phyloP scores from a whole-genome alignment of 768 basidiomycete genomes.

The Hemileccinum rubropunctum region DNA sequence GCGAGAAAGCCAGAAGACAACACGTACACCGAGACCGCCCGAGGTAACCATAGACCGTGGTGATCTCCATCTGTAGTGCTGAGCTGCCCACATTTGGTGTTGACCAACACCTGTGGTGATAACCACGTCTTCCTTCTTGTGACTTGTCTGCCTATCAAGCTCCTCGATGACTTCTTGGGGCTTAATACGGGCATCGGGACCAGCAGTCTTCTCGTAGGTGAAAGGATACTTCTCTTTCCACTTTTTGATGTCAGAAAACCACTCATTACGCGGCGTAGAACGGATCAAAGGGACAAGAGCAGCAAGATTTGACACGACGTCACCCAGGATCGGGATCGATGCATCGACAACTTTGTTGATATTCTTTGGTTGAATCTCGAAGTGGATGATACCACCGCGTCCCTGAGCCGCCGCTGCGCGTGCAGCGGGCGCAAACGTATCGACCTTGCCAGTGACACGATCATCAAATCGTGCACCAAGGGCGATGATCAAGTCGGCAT shows the following conservation, averaged over 20 bases:
- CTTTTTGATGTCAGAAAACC: slow-evolving; percentile 77
- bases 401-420: slow-evolving; percentile 80
- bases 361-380: slow-evolving; percentile 98
- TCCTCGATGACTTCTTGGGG: slow-evolving; percentile 97
- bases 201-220: slow-evolving; percentile 64
- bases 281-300: slow-evolving; percentile 80
- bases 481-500: slow-evolving; percentile 96
- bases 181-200: slow-evolving; percentile 72
- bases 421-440: slow-evolving; percentile 89
- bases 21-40: slow-evolving; percentile 87
- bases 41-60: slow-evolving; percentile 90
- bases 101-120: slow-evolving; percentile 96
- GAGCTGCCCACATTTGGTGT: slow-evolving; percentile 99
- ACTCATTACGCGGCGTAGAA: slow-evolving; percentile 59
- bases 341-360: slow-evolving; percentile 98
- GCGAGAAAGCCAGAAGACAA: neutral
- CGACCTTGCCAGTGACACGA: slow-evolving; percentile 91
- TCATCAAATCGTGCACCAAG: slow-evolving; percentile 97
- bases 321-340: slow-evolving; percentile 89
- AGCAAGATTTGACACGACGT: slow-evolving; percentile 82
- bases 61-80: slow-evolving; percentile 86
- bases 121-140: slow-evolving; percentile 83
- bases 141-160: slow-evolving; percentile 74
- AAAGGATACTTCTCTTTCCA: slow-evolving; percentile 94
- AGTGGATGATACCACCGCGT: slow-evolving; percentile 96